Evolutionary conservation across 1,139 yeast genomes (phyloP).

Genomic region (Scheffersomyces illinoinensis): DNA sequence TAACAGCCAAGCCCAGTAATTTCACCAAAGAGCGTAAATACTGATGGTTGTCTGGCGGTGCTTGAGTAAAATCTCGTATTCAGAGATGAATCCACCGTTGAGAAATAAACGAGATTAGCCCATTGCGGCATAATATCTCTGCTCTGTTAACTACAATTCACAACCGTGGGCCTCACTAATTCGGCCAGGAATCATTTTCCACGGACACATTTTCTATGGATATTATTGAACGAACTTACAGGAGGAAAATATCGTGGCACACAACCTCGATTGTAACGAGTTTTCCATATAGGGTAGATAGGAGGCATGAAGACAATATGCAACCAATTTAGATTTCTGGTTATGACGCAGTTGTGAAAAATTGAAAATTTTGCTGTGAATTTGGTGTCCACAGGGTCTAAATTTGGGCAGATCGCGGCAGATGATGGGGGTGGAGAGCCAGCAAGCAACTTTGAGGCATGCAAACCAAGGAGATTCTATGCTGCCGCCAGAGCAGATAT

Average conservation of each 20-base stretch:
- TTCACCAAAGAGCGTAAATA: background rate
- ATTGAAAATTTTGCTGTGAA: no score
- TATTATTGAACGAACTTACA: background rate
- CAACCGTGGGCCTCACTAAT: background rate
- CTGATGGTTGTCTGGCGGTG: background rate
- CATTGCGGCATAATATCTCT: no score
- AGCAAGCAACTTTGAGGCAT: background rate
- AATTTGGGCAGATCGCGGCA: background rate
- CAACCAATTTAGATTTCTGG: background rate
- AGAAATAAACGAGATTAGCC: background rate
- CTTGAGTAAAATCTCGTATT: background rate
- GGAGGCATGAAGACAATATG: background rate
- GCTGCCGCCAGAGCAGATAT: background rate
- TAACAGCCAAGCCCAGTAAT: background rate
- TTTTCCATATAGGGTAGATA: background rate
- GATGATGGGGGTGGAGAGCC: background rate
- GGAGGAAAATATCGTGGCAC: background rate
- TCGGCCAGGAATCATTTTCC: background rate
- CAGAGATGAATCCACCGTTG: background rate
- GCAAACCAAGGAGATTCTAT: background rate
- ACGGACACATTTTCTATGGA: background rate
- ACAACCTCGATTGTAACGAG: background rate
- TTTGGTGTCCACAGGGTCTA: background rate
- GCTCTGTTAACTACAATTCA: background rate
- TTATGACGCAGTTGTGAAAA: background rate